A percentile compares a stretch with the other conserved stretches of the same genome.
Conservation (phyloP, 1,284 basidiomycete species). For the Cutaneotrichosporon cavernicola region DNA sequence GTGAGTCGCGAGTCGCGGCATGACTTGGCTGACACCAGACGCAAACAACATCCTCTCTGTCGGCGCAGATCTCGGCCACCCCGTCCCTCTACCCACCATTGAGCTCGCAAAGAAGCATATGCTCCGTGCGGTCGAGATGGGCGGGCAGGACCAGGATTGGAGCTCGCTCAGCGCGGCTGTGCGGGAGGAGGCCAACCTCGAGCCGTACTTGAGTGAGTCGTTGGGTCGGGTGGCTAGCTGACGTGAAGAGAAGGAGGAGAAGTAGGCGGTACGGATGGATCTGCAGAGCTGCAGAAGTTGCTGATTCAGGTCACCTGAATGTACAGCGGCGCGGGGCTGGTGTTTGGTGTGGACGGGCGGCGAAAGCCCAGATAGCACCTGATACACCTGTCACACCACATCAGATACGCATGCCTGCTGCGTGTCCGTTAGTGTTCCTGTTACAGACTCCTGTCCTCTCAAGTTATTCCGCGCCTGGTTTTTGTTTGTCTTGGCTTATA, state of each 20-base stretch:
- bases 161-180: slow-evolving; percentile 26
- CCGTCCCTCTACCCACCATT: slow-evolving; percentile 32
- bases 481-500: too few species aligned
- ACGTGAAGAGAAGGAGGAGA: slow-evolving; percentile 9
- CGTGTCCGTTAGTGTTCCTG: too few species aligned
- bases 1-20: slow-evolving; percentile 21
- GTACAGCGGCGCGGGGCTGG: too few species aligned
- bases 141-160: slow-evolving; percentile 34
- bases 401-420: too few species aligned
- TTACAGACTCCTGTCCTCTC: too few species aligned
- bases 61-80: slow-evolving; percentile 32
- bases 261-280: neutral
- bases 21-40: slow-evolving; percentile 14
- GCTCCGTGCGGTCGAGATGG: slow-evolving; percentile 32
- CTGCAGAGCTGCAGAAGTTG: too few species aligned
- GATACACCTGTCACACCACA: too few species aligned
- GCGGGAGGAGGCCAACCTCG: slow-evolving; percentile 30
- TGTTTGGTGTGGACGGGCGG: too few species aligned
- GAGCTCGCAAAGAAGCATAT: slow-evolving; percentile 33
- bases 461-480: too few species aligned
- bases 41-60: slow-evolving; percentile 24
- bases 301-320: too few species aligned
- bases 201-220: slow-evolving; percentile 23
- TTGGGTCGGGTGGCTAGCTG: neutral
- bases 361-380: too few species aligned